phyloP scores from a whole-genome alignment of 257 asterid genomes.

The Nicotiana undulata region DNA sequence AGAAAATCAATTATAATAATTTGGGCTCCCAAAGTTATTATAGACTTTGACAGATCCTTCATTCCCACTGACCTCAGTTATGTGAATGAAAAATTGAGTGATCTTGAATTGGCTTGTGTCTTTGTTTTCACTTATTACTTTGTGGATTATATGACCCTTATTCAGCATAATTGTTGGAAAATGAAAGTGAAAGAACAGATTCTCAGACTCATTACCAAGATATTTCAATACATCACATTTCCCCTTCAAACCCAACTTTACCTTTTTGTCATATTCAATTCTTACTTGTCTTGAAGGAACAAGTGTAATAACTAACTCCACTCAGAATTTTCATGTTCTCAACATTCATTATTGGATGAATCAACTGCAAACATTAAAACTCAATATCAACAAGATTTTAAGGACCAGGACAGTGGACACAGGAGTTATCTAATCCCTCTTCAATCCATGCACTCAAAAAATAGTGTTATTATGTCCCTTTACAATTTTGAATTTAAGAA shows the following conservation, averaged over 20 bases:
- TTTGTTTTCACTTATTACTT: neutral
- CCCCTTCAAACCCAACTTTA: neutral
- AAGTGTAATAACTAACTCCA: neutral
- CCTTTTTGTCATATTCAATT: neutral
- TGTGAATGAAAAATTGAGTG: constrained; percentile 2
- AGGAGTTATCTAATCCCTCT: neutral
- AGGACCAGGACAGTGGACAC: too few species aligned
- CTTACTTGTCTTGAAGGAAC: neutral
- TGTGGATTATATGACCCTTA: neutral
- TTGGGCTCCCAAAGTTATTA: neutral
- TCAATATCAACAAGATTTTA: neutral
- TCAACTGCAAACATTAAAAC: neutral
- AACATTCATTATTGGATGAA: neutral
- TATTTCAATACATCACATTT: neutral
- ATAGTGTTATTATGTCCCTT: too few species aligned
- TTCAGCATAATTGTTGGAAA: neutral
- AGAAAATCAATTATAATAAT: neutral
- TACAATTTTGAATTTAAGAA: too few species aligned
- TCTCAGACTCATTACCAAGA: neutral
- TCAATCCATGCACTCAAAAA: neutral
- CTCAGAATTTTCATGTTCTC: neutral
- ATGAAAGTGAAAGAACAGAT: constrained; percentile 2
- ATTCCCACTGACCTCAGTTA: neutral
- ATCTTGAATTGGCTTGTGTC: neutral
- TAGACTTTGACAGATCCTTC: constrained; percentile 1